These are phyloP conservation scores for Rhinocladiella mackenziei DNA, from an alignment of 2,329 filamentous ascomycete species.

Conservation along the genomic window DNA sequence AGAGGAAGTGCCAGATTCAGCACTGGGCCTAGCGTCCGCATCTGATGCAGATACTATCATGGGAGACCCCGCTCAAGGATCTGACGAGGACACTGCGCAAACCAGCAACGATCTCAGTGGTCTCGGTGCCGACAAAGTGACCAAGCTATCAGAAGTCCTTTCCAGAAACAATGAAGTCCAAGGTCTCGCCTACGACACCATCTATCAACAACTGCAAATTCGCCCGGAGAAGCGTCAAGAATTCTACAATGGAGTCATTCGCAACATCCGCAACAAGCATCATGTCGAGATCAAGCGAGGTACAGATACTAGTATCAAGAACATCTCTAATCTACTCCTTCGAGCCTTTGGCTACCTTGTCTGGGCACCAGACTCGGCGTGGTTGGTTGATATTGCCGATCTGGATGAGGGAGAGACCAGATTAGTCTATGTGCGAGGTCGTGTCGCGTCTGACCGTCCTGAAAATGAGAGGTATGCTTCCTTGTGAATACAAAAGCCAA, in stretches of 20 bases:
- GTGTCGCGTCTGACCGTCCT: slow-evolving; percentile 4
- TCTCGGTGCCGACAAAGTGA: slow-evolving; percentile 5
- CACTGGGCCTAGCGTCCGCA: too few relatives aligned
- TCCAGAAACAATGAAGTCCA: slow-evolving; percentile 5
- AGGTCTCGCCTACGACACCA: slow-evolving; percentile 11
- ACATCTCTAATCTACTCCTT: slow-evolving; percentile 12
- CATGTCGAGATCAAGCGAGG: slow-evolving; percentile 10
- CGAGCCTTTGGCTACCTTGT: slow-evolving; percentile 18
- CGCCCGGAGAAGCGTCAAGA: slow-evolving; percentile 10
- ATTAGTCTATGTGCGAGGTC: slow-evolving; percentile 15
- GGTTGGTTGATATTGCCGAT: slow-evolving; percentile 13
- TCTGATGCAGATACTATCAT: neutral
- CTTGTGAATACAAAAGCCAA: neutral
- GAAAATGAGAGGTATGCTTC: slow-evolving; percentile 14
- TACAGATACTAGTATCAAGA: slow-evolving; percentile 7
- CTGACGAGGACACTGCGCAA: too few relatives aligned
- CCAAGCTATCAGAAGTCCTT: slow-evolving; percentile 9
- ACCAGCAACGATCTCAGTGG: slow-evolving; percentile 14
- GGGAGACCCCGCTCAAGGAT: neutral
- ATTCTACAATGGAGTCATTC: slow-evolving; percentile 21
- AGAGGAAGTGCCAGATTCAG: too few relatives aligned
- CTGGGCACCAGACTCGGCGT: slow-evolving; percentile 18
- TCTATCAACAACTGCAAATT: slow-evolving; percentile 24
- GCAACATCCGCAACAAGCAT: slow-evolving; percentile 19
- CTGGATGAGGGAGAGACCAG: slow-evolving; percentile 18